These are phyloP conservation scores for Vachellia pachyceras DNA, from an alignment of 306 rosid genomes.

Conservation along the genomic window DNA sequence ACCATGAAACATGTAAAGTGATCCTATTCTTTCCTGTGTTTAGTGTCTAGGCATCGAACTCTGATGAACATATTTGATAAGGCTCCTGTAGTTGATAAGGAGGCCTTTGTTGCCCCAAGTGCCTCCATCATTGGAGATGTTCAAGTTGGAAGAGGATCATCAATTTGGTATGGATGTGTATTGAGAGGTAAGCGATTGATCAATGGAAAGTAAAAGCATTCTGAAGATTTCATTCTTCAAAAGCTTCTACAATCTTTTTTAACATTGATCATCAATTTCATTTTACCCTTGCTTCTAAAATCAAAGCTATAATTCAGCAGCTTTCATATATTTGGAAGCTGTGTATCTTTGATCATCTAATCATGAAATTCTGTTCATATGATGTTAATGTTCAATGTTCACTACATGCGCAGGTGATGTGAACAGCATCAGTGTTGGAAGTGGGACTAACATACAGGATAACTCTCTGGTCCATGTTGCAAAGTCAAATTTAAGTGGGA, in stretches of 20 bases:
- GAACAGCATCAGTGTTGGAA: constrained; percentile 84
- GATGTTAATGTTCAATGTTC: constrained; percentile 1
- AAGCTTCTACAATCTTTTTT: constrained; percentile 3
- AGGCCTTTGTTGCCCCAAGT: constrained; percentile 67
- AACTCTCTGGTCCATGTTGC: constrained; percentile 96
- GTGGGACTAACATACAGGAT: constrained; percentile 94
- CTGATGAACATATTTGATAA: constrained; percentile 90
- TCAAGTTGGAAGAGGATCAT: constrained; percentile 78
- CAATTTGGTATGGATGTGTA: constrained; percentile 96
- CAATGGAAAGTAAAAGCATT: constrained; percentile 6
- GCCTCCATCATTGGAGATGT: constrained; percentile 91
- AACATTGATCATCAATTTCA: constrained; percentile 4
- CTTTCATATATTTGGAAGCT: constrained; percentile 31
- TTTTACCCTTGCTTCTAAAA: constrained; percentile 2
- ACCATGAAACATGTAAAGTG: constrained; percentile 15
- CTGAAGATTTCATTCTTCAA: background rate
- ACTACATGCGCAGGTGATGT: constrained; percentile 69
- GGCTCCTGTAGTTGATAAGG: constrained; percentile 70
- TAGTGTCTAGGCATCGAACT: constrained; percentile 87
- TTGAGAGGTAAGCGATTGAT: constrained; percentile 73
- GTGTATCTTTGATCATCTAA: background rate
- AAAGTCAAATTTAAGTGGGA: constrained; percentile 83
- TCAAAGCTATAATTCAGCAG: constrained; percentile 8
- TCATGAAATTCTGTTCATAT: background rate
- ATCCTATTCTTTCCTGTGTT: constrained; percentile 13